Base-by-base conservation (phyloP, 106 monocot species). In the Apostasia shenzhenica region DNA sequence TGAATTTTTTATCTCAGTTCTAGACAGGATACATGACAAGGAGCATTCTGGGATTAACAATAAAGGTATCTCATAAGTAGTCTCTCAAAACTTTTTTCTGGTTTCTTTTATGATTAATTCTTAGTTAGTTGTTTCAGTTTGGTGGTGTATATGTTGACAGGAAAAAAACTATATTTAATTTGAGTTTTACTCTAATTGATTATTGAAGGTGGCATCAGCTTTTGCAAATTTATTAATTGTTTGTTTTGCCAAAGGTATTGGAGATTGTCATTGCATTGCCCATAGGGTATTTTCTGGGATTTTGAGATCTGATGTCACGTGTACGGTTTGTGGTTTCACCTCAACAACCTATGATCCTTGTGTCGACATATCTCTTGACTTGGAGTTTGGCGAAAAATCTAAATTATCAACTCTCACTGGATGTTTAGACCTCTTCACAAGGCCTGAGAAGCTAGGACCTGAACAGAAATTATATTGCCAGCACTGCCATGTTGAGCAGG, bases 261-360 rank as follows among this genome's bases (percentile, higher is more conserved):
- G 79, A 56, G 89, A 85, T 70, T 89, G 89, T 59, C 79, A 76
- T 50, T 89, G 89, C 71, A 78, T 89, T 73, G 89, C 82, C 8
- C 89, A 89, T 55, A 73, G 70, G 57, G 82, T 89, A 42, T 89
- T 89, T 59, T 80, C 85, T 11, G 89, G 85, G 44, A 52, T 80
- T 12, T 62, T 89, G 66, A 77, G 82, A 40, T 89, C 89, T 0
- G 85, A 89, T 59, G 80, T 89, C 58, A 89, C 82, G 10, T 89
- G 89, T 48, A 72, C 82, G 2, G 48, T 76, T 4, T 89, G 89
- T 67, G 89, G 89, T 11, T 82, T 75, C 66, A 89, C 85, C 42
- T 89, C 89, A n/a, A 89, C 85, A 38, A 89, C 85, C 13, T 82
- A 80, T 39, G 89, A 89, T 52, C 89, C 89, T 45, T 89, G 81